Evolutionary conservation across 2,329 filamentous ascomycete species (phyloP).

Genomic region (Fusarium mangiferae): DNA sequence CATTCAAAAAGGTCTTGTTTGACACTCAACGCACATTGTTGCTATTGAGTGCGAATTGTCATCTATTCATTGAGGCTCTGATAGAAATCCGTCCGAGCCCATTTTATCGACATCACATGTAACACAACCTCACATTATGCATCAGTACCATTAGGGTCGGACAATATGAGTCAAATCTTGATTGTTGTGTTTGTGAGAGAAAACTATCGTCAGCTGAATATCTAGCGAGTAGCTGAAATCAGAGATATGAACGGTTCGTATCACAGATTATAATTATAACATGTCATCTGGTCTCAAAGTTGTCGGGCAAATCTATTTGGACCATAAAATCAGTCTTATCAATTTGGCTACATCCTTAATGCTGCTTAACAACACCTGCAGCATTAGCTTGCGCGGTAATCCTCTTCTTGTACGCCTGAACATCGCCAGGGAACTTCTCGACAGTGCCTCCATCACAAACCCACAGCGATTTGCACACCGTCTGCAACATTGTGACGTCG

Average conservation of each 20-base stretch:
- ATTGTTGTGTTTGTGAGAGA: conserved; percentile 3
- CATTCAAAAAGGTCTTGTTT: not conserved
- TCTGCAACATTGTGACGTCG: conserved; percentile 98
- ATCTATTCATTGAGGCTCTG: not conserved
- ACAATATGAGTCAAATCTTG: conserved; percentile 5
- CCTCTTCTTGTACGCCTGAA: conserved; percentile 97
- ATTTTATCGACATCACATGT: conserved; percentile 11
- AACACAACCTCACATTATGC: conserved; percentile 21
- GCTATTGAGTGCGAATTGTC: not conserved
- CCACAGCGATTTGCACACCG: conserved; percentile 94
- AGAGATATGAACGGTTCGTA: not conserved
- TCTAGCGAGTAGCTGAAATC: not conserved
- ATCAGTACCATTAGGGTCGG: not conserved
- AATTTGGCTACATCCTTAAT: conserved; percentile 51
- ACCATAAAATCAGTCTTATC: not conserved
- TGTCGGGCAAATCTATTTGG: not conserved
- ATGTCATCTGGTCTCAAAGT: not conserved
- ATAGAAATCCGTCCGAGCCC: conserved; percentile 4
- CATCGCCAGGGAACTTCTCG: conserved; percentile 94
- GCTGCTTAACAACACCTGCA: conserved; percentile 81
- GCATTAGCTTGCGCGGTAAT: conserved; percentile 90
- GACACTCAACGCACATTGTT: conserved; percentile 3
- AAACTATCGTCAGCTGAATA: not conserved
- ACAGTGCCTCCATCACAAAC: conserved; percentile 95
- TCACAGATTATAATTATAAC: not conserved